Evolutionary conservation across 2,329 filamentous ascomycete species (phyloP).

Genomic region (Hortaea werneckii): DNA sequence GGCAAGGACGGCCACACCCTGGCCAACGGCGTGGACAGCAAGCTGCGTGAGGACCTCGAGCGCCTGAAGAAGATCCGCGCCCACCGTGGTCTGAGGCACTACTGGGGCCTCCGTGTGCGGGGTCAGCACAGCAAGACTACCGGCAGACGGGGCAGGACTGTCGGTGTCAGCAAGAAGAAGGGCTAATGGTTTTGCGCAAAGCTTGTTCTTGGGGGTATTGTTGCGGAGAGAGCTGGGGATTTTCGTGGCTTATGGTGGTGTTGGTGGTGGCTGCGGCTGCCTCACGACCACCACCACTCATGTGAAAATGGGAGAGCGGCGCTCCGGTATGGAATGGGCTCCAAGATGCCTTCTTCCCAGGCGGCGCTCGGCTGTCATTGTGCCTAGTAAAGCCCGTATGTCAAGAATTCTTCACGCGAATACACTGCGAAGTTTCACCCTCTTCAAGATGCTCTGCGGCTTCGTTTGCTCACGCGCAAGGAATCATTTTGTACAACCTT

Average conservation of each 20-base stretch:
- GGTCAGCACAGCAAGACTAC: constrained; percentile 99
- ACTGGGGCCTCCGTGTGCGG: constrained; percentile 98
- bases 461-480: too few relatives aligned
- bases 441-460: too few relatives aligned
- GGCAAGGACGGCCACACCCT: constrained; percentile 96
- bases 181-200: constrained; percentile 49
- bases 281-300: too few relatives aligned
- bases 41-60: constrained; percentile 96
- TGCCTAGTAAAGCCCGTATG: background rate
- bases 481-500: too few relatives aligned
- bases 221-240: background rate
- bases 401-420: too few relatives aligned
- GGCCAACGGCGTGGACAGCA: constrained; percentile 98
- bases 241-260: too few relatives aligned
- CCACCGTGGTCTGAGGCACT: constrained; percentile 99
- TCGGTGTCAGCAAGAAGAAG: constrained; percentile 99
- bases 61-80: constrained; percentile 99
- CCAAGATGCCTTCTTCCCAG: background rate
- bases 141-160: constrained; percentile 91
- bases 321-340: background rate
- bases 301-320: background rate
- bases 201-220: background rate
- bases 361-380: background rate
- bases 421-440: too few relatives aligned
- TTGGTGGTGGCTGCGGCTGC: too few relatives aligned